phyloP scores from a whole-genome alignment of 2,329 filamentous ascomycete species.

The Calonectria naviculata region DNA sequence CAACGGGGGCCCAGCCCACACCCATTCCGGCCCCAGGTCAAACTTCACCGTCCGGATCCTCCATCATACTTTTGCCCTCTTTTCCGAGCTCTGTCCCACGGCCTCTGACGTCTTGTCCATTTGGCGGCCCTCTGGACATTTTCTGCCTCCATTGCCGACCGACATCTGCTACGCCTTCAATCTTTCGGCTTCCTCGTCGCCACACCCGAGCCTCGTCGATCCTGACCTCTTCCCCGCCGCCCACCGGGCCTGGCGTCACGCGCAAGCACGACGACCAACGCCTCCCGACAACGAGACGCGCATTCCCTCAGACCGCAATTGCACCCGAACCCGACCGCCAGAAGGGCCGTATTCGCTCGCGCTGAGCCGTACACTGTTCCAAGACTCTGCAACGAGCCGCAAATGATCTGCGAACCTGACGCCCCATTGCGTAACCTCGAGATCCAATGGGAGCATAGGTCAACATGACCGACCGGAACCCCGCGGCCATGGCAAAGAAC shows the following conservation, averaged over 20 bases:
- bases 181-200: constrained; percentile 17
- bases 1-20: constrained; percentile 34
- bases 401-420: constrained; percentile 45
- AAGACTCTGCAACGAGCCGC: constrained; percentile 43
- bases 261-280: constrained; percentile 19
- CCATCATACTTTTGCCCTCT: constrained; percentile 33
- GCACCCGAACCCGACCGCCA: constrained; percentile 32
- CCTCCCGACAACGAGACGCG: constrained; percentile 16
- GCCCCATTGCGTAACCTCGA: constrained; percentile 46
- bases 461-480: constrained; percentile 48
- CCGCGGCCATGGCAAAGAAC: constrained; percentile 46
- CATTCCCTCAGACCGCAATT: constrained; percentile 30
- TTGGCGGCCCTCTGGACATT: constrained; percentile 18
- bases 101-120: constrained; percentile 28
- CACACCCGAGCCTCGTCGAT: constrained; percentile 18
- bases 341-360: constrained; percentile 37
- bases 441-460: constrained; percentile 47
- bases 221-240: constrained; percentile 10
- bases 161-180: constrained; percentile 28
- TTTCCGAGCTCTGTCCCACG: constrained; percentile 21
- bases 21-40: constrained; percentile 41
- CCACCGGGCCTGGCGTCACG: constrained; percentile 18
- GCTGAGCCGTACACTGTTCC: constrained; percentile 36
- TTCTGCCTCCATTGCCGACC: constrained; percentile 14
- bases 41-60: constrained; percentile 41